Evolutionary conservation across 495 filamentous ascomycete species (phyloP), one percentile per base, ranked within the genome.

Genomic region (Pyrenula massariospora): DNA sequence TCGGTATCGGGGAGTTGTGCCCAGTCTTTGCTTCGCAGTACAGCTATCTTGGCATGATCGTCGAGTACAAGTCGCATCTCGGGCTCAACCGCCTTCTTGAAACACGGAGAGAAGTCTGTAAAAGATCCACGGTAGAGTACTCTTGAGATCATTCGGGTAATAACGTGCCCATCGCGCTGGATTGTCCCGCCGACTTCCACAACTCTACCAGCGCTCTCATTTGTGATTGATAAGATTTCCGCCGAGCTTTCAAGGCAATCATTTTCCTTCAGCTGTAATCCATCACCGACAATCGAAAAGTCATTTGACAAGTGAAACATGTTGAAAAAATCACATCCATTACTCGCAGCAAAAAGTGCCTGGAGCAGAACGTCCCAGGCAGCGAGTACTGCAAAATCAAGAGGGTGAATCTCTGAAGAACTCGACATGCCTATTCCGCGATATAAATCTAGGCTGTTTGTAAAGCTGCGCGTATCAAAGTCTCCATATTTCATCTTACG

Each of bases 221-320:
- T 55, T 42, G 31, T 42, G 15, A 42, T 5, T 8, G 31, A 42
- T 42, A 15, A 42, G 15, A 42, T 42, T 15, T 42, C 31, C 15
- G 31, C 31, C 31, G 31, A 8, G 31, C 31, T 42, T 15, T 59
- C 57, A 25, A 53, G 25, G 24, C 51, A 51, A 36, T 59, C 57
- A n/a, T 48, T 48, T 10, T 54, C 53, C 36, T 55, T 59, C 10
- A 59, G n/a, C 1, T 52, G 52, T n/a, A 22, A n/a, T 1, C 31
- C 57, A 10, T 53, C 57, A 25, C 52, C 42, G 24, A 51, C 5
- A 48, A 36, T 54, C 36, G 24, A 23, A 42, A 42, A 55, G 55
- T 49, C 55, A 25, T 59, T 59, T 2, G 57, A 59, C 12, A 59
- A 23, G 22, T 59, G 57, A n/a, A 59, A 52, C 2, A 59, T 36